Percentiles rank a stretch among this genome's conserved stretches.
Evolutionary conservation across 208 protist genomes (phyloP).

Genomic region (Trypanosoma mega): DNA sequence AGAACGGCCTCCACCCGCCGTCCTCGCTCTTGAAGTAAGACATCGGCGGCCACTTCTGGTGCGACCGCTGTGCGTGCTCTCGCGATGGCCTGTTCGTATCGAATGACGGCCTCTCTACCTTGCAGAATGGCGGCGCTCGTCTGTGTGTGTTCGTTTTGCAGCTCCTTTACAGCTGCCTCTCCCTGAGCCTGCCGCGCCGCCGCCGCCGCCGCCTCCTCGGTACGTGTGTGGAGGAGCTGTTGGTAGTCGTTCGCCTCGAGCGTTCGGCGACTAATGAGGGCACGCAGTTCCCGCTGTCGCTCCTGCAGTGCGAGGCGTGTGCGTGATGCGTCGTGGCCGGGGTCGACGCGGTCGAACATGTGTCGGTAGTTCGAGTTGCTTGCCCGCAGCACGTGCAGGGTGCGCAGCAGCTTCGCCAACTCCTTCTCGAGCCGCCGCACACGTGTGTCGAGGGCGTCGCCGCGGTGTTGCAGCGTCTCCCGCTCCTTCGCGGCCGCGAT

Average conservation of each 20-base stretch:
- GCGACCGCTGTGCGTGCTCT: conserved; percentile 40
- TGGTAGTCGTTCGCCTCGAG: conserved; percentile 73
- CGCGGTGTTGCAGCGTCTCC: conserved; percentile 76
- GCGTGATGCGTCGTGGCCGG: conserved; percentile 52
- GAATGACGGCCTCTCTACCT: conserved; percentile 19
- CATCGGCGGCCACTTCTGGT: conserved; percentile 34
- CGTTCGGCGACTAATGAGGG: conserved; percentile 52
- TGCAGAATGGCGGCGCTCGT: not conserved
- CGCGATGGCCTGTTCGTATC: conserved; percentile 66
- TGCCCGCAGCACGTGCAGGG: conserved; percentile 65
- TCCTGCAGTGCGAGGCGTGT: conserved; percentile 58
- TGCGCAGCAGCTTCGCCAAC: conserved; percentile 80
- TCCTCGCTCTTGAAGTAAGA: conserved; percentile 50
- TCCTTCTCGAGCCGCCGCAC: conserved; percentile 81
- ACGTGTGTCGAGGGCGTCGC: conserved; percentile 71
- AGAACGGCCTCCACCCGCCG: conserved; percentile 41
- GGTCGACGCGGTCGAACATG: conserved; percentile 63
- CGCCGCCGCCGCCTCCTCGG: conserved; percentile 47
- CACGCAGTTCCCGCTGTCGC: conserved; percentile 66
- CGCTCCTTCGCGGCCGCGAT: conserved; percentile 82
- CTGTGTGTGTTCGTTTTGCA: conserved; percentile 32
- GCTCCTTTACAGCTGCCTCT: conserved; percentile 23
- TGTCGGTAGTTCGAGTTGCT: conserved; percentile 79
- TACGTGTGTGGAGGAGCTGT: conserved; percentile 36
- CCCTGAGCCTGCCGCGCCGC: conserved; percentile 34